Conservation (phyloP, 192 early-diverging fungal species). For the Rhizoclosmatium globosum region DNA sequence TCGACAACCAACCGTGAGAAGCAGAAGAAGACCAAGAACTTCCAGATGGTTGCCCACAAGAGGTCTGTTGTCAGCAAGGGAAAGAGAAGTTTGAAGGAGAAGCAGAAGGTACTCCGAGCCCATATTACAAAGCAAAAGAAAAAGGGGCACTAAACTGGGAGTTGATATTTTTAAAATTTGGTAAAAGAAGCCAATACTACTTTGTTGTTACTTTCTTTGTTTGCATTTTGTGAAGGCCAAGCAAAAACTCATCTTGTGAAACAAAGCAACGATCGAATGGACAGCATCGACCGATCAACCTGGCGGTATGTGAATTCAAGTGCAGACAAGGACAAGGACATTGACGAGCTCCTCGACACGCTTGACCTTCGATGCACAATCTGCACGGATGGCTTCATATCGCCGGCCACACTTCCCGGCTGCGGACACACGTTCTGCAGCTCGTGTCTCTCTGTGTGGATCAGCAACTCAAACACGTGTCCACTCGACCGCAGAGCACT, state of each 20-base stretch:
- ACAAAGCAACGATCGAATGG: neutral
- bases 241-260: neutral
- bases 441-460: slow-evolving; percentile 18
- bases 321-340: neutral
- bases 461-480: slow-evolving; percentile 5
- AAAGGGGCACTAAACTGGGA: slow-evolving; percentile 39
- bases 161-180: no score
- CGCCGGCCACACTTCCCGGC: neutral
- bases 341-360: slow-evolving; percentile 5
- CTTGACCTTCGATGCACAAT: neutral
- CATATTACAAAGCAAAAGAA: slow-evolving; percentile 63
- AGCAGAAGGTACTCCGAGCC: slow-evolving; percentile 51
- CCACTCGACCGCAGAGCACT: slow-evolving; percentile 18
- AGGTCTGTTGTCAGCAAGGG: slow-evolving; percentile 67
- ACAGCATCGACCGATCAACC: neutral
- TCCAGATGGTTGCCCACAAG: slow-evolving; percentile 97
- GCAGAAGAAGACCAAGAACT: slow-evolving; percentile 88
- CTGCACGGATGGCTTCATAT: slow-evolving; percentile 22
- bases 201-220: neutral
- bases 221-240: neutral
- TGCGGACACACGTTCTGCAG: slow-evolving; percentile 32
- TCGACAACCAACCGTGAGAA: slow-evolving; percentile 93
- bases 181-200: neutral
- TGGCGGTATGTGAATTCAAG: neutral
- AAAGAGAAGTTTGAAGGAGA: slow-evolving; percentile 54